phyloP scores from a whole-genome alignment of 2,329 filamentous ascomycete genomes.

The Aspergillus unguis region DNA sequence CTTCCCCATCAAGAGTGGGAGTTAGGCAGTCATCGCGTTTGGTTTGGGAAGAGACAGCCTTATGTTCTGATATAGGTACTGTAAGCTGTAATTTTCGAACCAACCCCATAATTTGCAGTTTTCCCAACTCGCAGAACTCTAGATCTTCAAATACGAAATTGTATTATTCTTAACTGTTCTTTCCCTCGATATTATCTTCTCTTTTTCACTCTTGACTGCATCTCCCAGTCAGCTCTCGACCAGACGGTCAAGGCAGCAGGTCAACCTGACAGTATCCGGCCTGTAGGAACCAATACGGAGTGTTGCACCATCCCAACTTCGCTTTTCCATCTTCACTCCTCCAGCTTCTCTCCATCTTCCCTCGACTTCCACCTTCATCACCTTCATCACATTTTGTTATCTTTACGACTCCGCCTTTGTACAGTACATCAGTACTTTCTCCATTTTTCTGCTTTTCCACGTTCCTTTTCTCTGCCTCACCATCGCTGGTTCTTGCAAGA shows the following conservation, averaged over 20 bases:
- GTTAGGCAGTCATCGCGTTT: neutral
- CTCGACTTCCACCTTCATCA: neutral
- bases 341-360: neutral
- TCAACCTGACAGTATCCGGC: slow-evolving; percentile 13
- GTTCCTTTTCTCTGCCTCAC: too few relatives aligned
- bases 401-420: neutral
- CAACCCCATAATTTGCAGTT: neutral
- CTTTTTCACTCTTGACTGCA: slow-evolving; percentile 12
- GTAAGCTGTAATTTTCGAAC: neutral
- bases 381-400: neutral
- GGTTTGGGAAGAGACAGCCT: neutral
- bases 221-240: slow-evolving; percentile 5
- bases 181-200: neutral
- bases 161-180: slow-evolving; percentile 19
- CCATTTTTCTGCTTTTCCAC: slow-evolving; percentile 9
- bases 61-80: neutral
- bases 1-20: too few relatives aligned
- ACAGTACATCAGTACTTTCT: slow-evolving; percentile 1
- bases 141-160: slow-evolving; percentile 21
- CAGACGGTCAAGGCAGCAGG: neutral
- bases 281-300: slow-evolving; percentile 22
- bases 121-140: slow-evolving; percentile 2
- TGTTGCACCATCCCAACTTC: slow-evolving; percentile 17
- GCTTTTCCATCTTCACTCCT: slow-evolving; percentile 1
- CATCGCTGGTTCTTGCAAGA: slow-evolving; percentile 1